Conservation (phyloP, 768 basidiomycete genomes). For the Jaapia argillacea region DNA sequence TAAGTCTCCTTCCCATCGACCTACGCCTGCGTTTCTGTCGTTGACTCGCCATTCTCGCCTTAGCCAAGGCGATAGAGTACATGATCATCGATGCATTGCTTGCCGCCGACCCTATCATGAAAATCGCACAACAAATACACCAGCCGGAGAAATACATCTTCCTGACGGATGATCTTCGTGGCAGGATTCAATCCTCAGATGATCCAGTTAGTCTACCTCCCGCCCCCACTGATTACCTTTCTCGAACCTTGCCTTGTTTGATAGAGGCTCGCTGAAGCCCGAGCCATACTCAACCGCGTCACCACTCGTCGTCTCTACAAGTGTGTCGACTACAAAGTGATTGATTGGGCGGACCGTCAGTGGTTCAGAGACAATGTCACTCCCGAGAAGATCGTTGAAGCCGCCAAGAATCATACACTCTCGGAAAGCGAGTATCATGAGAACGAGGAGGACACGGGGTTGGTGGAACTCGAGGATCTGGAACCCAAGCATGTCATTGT, state of each 20-base stretch:
- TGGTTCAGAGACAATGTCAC: slow-evolving; percentile 23
- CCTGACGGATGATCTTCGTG: slow-evolving; percentile 62
- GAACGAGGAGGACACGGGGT: neutral
- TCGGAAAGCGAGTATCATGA: neutral
- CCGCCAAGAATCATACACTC: slow-evolving; percentile 13
- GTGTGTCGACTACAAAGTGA: slow-evolving; percentile 55
- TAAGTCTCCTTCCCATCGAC: slow-evolving; percentile 17
- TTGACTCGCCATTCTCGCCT: neutral
- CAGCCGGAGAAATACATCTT: slow-evolving; percentile 51
- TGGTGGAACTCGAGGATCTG: slow-evolving; percentile 23
- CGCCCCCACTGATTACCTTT: too few relatives aligned
- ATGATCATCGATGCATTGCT: slow-evolving; percentile 81
- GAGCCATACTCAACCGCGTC: slow-evolving; percentile 53
- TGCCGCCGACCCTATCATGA: slow-evolving; percentile 52
- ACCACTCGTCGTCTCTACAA: slow-evolving; percentile 56
- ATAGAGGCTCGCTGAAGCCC: slow-evolving; percentile 51
- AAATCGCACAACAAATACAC: slow-evolving; percentile 45
- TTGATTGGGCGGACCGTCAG: slow-evolving; percentile 22
- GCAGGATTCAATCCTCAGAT: slow-evolving; percentile 43
- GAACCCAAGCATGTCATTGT: slow-evolving; percentile 48
- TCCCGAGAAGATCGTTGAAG: slow-evolving; percentile 21
- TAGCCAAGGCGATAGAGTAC: slow-evolving; percentile 71
- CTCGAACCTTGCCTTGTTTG: neutral
- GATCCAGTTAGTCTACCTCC: slow-evolving; percentile 36
- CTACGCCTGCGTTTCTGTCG: neutral